These are phyloP conservation scores for Collybia sordida DNA, from an alignment of 768 basidiomycete genomes.

Conservation along the genomic window DNA sequence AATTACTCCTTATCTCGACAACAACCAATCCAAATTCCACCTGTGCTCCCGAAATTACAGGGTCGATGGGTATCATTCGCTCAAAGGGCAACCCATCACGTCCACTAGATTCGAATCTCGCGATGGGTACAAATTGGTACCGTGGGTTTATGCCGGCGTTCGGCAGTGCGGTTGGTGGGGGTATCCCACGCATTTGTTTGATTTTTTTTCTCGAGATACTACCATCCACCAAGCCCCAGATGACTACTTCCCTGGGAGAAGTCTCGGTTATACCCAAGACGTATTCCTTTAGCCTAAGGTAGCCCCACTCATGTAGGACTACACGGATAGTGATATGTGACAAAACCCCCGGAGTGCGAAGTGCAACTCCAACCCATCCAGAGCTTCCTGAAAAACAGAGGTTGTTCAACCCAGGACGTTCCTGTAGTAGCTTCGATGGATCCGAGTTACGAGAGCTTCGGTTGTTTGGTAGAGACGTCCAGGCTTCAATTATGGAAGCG, in stretches of 20 bases:
- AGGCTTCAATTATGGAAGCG: neutral
- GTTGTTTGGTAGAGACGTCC: neutral
- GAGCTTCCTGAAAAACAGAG: neutral
- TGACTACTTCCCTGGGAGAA: neutral
- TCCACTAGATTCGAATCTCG: neutral
- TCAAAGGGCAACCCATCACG: neutral
- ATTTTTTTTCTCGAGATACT: neutral
- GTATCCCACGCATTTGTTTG: neutral
- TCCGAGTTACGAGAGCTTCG: neutral
- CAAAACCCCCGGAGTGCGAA: neutral
- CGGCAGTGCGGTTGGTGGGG: neutral
- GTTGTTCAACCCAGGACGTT: neutral
- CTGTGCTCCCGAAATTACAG: neutral
- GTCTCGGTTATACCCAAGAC: neutral
- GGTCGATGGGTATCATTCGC: neutral
- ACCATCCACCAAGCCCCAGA: conserved; percentile 2
- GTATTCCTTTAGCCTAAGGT: neutral
- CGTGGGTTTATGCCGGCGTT: too few relatives aligned
- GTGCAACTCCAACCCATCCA: neutral
- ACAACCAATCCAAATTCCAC: neutral
- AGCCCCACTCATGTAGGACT: too few relatives aligned
- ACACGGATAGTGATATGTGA: neutral
- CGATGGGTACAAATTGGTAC: neutral
- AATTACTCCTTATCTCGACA: neutral
- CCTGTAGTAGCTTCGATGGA: neutral